Conservation (phyloP, 2,329 filamentous ascomycete species). For the Epichloe sylvatica region DNA sequence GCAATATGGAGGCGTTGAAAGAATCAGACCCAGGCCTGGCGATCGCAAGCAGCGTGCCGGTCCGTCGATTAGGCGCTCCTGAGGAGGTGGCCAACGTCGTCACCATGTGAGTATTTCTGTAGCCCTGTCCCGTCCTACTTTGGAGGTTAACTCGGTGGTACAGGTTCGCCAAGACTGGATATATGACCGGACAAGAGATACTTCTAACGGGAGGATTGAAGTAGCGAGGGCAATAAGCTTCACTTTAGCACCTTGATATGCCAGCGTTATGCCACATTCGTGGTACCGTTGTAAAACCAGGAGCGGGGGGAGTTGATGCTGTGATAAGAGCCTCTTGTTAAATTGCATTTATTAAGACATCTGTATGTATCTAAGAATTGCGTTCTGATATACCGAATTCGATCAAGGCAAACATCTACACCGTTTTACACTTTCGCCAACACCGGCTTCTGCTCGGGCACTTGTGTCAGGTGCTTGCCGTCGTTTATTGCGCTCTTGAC, state of each 20-base stretch:
- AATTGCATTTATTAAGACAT: background rate
- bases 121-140: too few relatives aligned
- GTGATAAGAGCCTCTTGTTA: background rate
- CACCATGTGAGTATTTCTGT: conserved; percentile 1
- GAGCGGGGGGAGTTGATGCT: too few relatives aligned
- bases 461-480: conserved; percentile 8
- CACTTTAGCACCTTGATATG: too few relatives aligned
- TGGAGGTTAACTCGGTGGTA: background rate
- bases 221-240: background rate
- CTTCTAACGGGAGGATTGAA: conserved; percentile 4
- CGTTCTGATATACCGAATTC: background rate
- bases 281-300: background rate
- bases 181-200: conserved; percentile 6
- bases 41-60: conserved; percentile 4
- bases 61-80: conserved; percentile 4
- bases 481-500: conserved; percentile 18
- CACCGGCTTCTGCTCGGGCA: conserved; percentile 6
- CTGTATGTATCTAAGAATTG: background rate
- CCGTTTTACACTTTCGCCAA: background rate
- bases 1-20: background rate
- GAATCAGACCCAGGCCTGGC: conserved; percentile 4
- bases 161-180: conserved; percentile 7
- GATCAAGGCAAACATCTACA: background rate
- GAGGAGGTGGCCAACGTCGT: conserved; percentile 7
- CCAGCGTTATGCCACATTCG: too few relatives aligned